phyloP scores from a whole-genome alignment of 2,329 filamentous ascomycete genomes.

The Grosmannia huntii region DNA sequence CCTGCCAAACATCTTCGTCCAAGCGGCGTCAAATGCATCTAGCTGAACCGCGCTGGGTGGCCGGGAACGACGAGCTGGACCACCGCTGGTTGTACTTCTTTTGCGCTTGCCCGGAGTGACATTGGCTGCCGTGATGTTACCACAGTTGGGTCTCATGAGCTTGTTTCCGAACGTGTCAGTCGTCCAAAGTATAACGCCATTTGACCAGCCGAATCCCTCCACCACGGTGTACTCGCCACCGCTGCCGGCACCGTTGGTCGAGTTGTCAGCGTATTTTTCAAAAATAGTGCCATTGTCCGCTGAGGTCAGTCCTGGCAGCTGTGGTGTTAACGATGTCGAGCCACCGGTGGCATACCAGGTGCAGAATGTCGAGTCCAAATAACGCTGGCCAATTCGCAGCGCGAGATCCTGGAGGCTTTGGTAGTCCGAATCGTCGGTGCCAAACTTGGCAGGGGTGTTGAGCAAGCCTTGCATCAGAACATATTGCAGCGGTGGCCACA shows the following conservation, averaged over 20 bases:
- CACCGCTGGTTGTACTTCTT: not conserved
- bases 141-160: conserved; percentile 42
- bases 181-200: conserved; percentile 54
- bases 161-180: conserved; percentile 47
- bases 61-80: not conserved
- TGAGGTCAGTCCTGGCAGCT: conserved; percentile 31
- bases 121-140: conserved; percentile 31
- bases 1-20: conserved; percentile 34
- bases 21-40: conserved; percentile 29
- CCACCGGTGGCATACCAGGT: conserved; percentile 58
- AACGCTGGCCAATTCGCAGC: conserved; percentile 48
- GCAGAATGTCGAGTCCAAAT: conserved; percentile 55
- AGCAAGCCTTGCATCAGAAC: conserved; percentile 49
- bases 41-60: conserved; percentile 31
- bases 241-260: conserved; percentile 46
- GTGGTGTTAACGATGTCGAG: conserved; percentile 37
- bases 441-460: conserved; percentile 44
- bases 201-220: conserved; percentile 59
- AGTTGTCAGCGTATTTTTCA: conserved; percentile 53
- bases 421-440: conserved; percentile 39
- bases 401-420: conserved; percentile 40
- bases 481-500: conserved; percentile 57
- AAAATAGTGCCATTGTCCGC: conserved; percentile 48
- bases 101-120: conserved; percentile 20
- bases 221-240: conserved; percentile 59